Evolutionary conservation across 2,329 filamentous ascomycete species (phyloP).

Genomic region (Alternaria gaisen): DNA sequence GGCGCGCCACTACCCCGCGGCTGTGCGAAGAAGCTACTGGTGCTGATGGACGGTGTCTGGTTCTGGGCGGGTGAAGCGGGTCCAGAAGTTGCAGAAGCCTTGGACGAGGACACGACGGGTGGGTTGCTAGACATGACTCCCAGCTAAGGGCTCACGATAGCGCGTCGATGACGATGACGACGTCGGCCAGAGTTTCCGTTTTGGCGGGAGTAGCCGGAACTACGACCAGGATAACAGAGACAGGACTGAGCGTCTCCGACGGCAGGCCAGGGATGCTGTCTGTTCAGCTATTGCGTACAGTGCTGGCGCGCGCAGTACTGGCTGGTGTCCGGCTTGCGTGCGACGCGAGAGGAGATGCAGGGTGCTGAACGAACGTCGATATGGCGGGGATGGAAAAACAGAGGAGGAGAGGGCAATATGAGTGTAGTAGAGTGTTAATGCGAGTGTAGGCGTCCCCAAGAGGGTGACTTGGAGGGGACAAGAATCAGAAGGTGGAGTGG

Average conservation of each 20-base stretch:
- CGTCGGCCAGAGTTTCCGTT: neutral
- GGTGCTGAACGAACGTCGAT: constrained; percentile 4
- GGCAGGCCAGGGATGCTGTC: neutral
- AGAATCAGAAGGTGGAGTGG: constrained; percentile 19
- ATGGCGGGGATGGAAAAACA: neutral
- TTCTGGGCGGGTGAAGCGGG: constrained; percentile 55
- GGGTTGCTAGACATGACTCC: constrained; percentile 57
- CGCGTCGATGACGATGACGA: constrained; percentile 17
- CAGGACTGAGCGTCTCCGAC: neutral
- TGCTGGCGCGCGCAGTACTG: constrained; percentile 6
- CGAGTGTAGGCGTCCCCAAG: constrained; percentile 21
- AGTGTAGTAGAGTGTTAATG: constrained; percentile 2
- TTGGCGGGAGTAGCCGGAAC: neutral
- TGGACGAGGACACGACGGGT: constrained; percentile 53
- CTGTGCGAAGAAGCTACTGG: constrained; percentile 55
- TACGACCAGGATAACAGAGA: neutral
- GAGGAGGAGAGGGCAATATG: neutral
- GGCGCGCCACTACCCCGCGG: constrained; percentile 53
- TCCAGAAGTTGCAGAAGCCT: constrained; percentile 48
- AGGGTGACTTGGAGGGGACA: constrained; percentile 18
- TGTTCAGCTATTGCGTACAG: neutral
- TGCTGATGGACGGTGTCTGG: constrained; percentile 55
- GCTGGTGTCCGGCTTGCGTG: constrained; percentile 13
- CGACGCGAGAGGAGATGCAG: neutral
- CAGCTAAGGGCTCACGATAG: constrained; percentile 36